Conservation (phyloP, 2,329 filamentous ascomycete species). For the Diplocarpon mali region DNA sequence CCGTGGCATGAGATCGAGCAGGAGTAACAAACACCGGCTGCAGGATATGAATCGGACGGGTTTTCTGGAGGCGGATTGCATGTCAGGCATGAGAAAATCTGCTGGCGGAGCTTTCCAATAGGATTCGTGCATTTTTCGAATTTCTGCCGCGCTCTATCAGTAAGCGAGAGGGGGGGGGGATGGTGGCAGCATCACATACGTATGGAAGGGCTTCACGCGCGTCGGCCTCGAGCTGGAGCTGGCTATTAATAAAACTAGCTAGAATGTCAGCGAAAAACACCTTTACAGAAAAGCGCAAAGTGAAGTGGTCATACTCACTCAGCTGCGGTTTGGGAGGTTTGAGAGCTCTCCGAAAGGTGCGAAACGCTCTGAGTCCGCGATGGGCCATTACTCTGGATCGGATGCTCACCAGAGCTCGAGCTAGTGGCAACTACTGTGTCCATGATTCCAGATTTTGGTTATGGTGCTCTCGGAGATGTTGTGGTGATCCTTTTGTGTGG, state of each 20-base stretch:
- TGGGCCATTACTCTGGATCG: conserved; percentile 12
- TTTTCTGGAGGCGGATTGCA: conserved; percentile 72
- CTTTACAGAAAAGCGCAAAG: background rate
- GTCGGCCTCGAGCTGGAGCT: conserved; percentile 86
- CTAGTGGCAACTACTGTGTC: conserved; percentile 28
- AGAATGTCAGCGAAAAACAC: conserved; percentile 6
- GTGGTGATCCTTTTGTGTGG: too few relatives aligned
- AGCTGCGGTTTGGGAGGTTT: conserved; percentile 40
- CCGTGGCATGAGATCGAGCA: conserved; percentile 96
- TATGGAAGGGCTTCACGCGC: conserved; percentile 92
- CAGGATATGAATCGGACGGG: conserved; percentile 49
- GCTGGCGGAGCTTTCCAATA: conserved; percentile 81
- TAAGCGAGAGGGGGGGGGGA: conserved; percentile 9
- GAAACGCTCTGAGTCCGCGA: conserved; percentile 48
- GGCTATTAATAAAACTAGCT: conserved; percentile 70
- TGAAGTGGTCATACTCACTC: conserved; percentile 22
- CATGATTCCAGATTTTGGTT: conserved; percentile 19
- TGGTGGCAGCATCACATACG: conserved; percentile 37
- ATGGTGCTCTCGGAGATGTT: background rate
- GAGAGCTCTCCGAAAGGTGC: conserved; percentile 34
- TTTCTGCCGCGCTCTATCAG: conserved; percentile 42
- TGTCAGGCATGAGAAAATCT: conserved; percentile 83
- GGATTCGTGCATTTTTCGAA: conserved; percentile 87
- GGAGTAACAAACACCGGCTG: conserved; percentile 87
- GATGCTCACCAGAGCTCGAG: conserved; percentile 6